Percentiles rank a stretch among this genome's conserved stretches.
Evolutionary conservation across 2,329 filamentous ascomycete genomes (phyloP).

Genomic region (Aspergillus brasiliensis): DNA sequence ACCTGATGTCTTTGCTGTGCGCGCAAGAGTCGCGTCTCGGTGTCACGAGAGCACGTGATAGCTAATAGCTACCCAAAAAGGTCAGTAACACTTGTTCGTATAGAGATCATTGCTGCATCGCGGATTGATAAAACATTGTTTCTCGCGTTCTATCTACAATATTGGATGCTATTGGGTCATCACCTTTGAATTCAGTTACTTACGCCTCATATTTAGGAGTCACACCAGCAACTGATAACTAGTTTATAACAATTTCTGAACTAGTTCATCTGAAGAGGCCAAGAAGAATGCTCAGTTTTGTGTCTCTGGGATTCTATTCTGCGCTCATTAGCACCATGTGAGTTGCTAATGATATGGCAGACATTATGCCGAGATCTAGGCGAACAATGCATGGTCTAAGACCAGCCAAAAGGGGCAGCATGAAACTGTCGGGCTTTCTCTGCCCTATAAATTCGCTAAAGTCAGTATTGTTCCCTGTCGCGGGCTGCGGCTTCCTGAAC

Average conservation of each 20-base stretch:
- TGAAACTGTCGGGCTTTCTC: not conserved
- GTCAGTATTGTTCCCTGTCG: not conserved
- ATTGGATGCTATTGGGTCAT: too few relatives aligned
- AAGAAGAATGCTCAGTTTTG: too few relatives aligned
- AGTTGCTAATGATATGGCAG: not conserved
- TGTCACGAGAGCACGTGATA: constrained; percentile 27
- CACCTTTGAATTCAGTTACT: too few relatives aligned
- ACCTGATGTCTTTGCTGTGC: not conserved
- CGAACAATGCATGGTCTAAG: not conserved
- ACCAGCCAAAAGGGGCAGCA: not conserved
- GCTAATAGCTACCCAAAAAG: not conserved
- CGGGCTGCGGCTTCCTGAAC: not conserved
- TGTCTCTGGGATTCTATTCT: not conserved
- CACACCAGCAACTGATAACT: too few relatives aligned
- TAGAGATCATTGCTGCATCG: too few relatives aligned
- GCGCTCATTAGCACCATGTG: not conserved
- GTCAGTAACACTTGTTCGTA: not conserved
- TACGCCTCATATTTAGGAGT: too few relatives aligned
- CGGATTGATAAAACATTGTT: too few relatives aligned
- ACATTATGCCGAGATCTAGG: not conserved
- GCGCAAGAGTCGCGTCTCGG: constrained; percentile 21
- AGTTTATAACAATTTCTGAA: too few relatives aligned
- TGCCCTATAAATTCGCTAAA: not conserved
- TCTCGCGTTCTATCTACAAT: too few relatives aligned
- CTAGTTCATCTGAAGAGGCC: too few relatives aligned